Conservation (phyloP, 2,329 filamentous ascomycete species). For the Cercospora janseana region DNA sequence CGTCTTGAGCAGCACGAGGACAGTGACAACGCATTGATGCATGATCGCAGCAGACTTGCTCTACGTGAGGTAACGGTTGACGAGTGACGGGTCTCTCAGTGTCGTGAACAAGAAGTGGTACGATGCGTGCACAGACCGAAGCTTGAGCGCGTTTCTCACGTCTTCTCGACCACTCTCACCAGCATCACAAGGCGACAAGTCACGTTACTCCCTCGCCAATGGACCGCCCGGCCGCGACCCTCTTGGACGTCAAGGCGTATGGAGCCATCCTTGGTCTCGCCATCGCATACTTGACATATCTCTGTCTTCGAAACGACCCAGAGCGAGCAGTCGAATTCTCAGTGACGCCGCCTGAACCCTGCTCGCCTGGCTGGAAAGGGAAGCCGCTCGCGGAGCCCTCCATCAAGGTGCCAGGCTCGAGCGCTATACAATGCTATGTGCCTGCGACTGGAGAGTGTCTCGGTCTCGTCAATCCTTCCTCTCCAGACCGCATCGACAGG, state of each 20-base stretch:
- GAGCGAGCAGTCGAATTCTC: conserved; percentile 31
- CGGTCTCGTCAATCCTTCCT: conserved; percentile 73
- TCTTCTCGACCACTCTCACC: conserved; percentile 3
- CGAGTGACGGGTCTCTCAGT: too few species aligned
- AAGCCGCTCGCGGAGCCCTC: conserved; percentile 59
- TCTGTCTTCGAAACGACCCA: conserved; percentile 17
- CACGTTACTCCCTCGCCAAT: conserved; percentile 8
- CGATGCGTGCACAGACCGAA: conserved; percentile 1
- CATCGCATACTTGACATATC: conserved; percentile 8
- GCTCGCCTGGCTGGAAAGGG: conserved; percentile 53
- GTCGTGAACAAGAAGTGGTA: background rate
- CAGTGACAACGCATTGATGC: too few species aligned
- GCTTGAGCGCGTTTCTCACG: background rate
- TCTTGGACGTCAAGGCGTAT: conserved; percentile 7
- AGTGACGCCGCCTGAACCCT: conserved; percentile 59
- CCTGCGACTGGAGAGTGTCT: conserved; percentile 86
- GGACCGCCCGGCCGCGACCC: background rate
- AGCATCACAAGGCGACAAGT: background rate
- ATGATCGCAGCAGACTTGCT: too few species aligned
- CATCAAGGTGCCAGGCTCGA: conserved; percentile 64
- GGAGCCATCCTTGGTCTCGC: conserved; percentile 1
- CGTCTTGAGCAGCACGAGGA: too few species aligned
- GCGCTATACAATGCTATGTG: conserved; percentile 77
- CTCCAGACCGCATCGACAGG: conserved; percentile 72
- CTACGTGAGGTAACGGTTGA: background rate